Conservation (phyloP, 345 rosid species). For the Noccaea bulbosa region DNA sequence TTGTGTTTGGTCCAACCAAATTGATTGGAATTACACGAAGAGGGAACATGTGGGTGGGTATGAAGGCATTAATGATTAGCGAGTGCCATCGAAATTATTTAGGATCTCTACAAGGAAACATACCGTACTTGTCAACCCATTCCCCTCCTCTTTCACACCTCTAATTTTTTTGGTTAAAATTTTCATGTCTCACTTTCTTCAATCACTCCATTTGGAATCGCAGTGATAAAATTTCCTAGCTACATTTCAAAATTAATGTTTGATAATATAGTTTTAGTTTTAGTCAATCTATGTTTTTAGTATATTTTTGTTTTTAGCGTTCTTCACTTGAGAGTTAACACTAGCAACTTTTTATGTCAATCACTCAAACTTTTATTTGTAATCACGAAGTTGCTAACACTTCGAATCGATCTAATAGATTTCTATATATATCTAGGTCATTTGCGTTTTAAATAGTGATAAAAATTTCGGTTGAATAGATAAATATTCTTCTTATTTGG, state of each 20-base stretch:
- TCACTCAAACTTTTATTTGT: background rate
- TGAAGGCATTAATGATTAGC: constrained; percentile 40
- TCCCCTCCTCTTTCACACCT: constrained; percentile 22
- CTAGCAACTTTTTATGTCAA: background rate
- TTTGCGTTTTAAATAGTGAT: background rate
- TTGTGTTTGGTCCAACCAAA: constrained; percentile 39
- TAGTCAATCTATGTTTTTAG: background rate
- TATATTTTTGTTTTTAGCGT: too few species aligned
- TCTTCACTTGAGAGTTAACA: background rate
- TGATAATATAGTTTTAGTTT: background rate
- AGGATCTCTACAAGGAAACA: constrained; percentile 27
- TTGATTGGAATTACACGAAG: constrained; percentile 34
- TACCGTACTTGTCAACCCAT: constrained; percentile 20
- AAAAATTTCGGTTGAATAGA: too few species aligned
- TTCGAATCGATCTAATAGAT: background rate
- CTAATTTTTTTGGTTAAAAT: background rate
- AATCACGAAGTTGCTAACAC: background rate
- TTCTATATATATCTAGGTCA: background rate
- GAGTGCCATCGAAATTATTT: constrained; percentile 18
- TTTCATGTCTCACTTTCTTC: background rate
- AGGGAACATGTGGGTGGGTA: constrained; percentile 42
- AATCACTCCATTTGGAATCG: background rate
- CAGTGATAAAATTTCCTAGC: background rate
- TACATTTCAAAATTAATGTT: background rate
- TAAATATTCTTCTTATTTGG: background rate